These are phyloP conservation scores for Gloeophyllum trabeum DNA, from an alignment of 768 basidiomycete genomes.

Conservation along the genomic window DNA sequence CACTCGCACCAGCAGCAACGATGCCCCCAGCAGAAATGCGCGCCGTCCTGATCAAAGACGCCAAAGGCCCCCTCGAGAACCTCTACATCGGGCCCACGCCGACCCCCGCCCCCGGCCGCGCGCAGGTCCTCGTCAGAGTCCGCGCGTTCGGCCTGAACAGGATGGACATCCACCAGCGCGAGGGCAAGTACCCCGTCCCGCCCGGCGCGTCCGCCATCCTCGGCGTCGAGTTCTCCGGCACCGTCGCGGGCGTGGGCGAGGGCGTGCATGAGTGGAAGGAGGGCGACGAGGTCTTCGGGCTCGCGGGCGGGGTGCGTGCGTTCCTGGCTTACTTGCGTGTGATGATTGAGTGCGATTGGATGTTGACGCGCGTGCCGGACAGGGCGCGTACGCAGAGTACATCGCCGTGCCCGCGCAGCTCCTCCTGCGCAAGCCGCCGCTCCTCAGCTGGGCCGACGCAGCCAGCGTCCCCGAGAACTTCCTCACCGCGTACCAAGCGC, in stretches of 20 bases:
- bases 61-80: constrained; percentile 63
- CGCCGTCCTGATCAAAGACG: constrained; percentile 69
- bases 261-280: constrained; percentile 41
- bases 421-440: constrained; percentile 60
- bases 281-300: constrained; percentile 69
- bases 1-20: too few species aligned
- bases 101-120: constrained; percentile 43
- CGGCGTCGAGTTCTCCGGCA: constrained; percentile 82
- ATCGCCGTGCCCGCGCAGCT: constrained; percentile 56
- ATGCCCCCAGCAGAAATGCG: constrained; percentile 36
- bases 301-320: constrained; percentile 63
- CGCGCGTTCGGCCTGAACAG: constrained; percentile 84
- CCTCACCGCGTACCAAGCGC: constrained; percentile 65
- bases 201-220: constrained; percentile 65
- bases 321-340: not conserved
- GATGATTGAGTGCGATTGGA: too few species aligned
- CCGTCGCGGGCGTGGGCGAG: constrained; percentile 40
- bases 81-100: constrained; percentile 67
- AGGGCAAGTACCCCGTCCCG: constrained; percentile 69
- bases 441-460: constrained; percentile 75
- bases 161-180: constrained; percentile 70
- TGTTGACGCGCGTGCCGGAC: not conserved
- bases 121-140: constrained; percentile 45
- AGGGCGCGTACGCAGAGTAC: constrained; percentile 92
- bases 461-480: constrained; percentile 85